phyloP scores from a whole-genome alignment of 805 yeast species.

The Wickerhamiella qilinensis region DNA sequence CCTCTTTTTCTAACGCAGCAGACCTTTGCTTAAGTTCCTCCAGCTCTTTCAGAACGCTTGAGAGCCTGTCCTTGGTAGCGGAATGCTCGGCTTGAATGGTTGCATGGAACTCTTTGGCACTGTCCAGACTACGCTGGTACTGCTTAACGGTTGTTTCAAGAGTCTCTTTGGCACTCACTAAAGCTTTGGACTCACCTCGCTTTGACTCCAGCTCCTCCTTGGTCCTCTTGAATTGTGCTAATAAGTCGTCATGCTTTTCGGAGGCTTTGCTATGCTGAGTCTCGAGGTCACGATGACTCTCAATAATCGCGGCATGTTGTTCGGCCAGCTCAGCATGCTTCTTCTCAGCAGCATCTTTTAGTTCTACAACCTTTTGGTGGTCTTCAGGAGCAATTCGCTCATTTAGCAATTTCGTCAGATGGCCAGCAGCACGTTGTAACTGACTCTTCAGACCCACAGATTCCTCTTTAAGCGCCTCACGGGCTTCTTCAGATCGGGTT shows the following conservation, averaged over 20 bases:
- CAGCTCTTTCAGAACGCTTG: constrained; percentile 2
- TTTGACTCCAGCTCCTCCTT: too few relatives aligned
- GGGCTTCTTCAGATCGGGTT: not conserved
- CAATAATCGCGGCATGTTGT: not conserved
- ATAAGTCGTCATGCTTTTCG: too few relatives aligned
- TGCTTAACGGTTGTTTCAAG: not conserved
- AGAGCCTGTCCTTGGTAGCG: not conserved
- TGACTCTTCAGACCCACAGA: constrained; percentile 4
- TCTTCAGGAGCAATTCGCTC: constrained; percentile 7
- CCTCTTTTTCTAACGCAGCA: not conserved
- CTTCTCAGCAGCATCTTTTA: constrained; percentile 1
- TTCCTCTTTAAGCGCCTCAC: not conserved
- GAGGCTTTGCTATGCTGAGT: too few relatives aligned
- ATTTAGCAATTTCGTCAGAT: not conserved
- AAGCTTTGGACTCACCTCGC: too few relatives aligned
- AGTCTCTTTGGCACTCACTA: too few relatives aligned
- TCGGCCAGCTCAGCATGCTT: not conserved
- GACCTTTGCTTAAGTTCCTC: constrained; percentile 2
- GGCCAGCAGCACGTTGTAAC: constrained; percentile 7
- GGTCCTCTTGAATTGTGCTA: too few relatives aligned
- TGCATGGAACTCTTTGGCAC: constrained; percentile 1
- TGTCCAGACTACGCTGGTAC: not conserved
- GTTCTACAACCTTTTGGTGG: constrained; percentile 10
- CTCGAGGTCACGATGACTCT: too few relatives aligned
- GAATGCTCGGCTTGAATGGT: constrained; percentile 1